Evolutionary conservation across 225 moss, liverwort and hornwort genomes (phyloP).

Genomic region (Polytrichum formosum): DNA sequence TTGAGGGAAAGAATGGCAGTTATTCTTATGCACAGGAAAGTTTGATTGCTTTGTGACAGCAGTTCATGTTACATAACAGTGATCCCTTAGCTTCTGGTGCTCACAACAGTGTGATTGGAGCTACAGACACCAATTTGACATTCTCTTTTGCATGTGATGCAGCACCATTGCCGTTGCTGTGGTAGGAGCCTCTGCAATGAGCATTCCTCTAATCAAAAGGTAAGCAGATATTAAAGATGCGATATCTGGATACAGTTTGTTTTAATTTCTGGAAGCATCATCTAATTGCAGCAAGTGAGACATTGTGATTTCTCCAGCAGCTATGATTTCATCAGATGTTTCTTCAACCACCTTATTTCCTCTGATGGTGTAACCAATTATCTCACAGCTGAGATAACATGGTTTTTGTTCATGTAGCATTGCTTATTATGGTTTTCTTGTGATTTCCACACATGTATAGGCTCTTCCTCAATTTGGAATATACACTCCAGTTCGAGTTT

Average conservation of each 20-base stretch:
- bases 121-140: too few relatives aligned
- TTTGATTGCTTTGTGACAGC: neutral
- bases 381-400: too few relatives aligned
- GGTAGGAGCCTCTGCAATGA: slow-evolving; percentile 91
- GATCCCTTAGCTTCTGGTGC: neutral
- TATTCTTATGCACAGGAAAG: neutral
- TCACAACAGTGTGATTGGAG: neutral
- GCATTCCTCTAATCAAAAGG: slow-evolving; percentile 94
- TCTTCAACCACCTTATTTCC: too few relatives aligned
- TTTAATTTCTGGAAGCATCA: too few relatives aligned
- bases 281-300: too few relatives aligned
- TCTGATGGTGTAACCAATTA: too few relatives aligned
- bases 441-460: slow-evolving; percentile 20
- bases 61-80: neutral
- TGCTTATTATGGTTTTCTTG: too few relatives aligned
- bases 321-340: too few relatives aligned
- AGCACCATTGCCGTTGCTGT: slow-evolving; percentile 98
- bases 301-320: too few relatives aligned
- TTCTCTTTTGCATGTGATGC: slow-evolving; percentile 21
- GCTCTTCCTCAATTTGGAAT: slow-evolving; percentile 97
- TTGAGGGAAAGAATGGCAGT: too few relatives aligned
- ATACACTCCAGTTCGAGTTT: slow-evolving; percentile 88
- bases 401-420: too few relatives aligned
- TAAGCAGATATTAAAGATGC: slow-evolving; percentile 15
- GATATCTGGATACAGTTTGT: too few relatives aligned